Evolutionary conservation across 1,284 basidiomycete genomes (phyloP), one percentile per base, ranked within the genome.

Genomic region (Meira nashicola): DNA sequence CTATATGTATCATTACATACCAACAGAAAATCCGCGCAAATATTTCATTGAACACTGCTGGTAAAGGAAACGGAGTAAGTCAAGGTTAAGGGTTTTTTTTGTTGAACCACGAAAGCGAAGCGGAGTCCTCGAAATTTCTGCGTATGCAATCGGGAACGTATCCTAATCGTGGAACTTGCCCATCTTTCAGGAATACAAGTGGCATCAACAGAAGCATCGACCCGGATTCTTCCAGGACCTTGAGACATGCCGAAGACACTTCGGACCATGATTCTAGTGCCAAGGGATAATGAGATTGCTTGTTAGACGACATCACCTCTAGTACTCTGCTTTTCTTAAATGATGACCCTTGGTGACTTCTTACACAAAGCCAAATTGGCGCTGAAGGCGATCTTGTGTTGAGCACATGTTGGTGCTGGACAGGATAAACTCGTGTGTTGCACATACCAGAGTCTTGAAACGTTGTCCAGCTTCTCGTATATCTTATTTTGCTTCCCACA

Each of bases 31-130:
- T 12, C 48, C 55, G 7, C 55, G 38, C 9, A 56, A 17, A 46
- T 56, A 37, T 39, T 56, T 56, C 12, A 56, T 56, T 3, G 6
- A 9, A 8, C 52, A 56, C 33, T 56, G 55, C 33, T 52, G 9
- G 40, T 56, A 56, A 17, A 55, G 55, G n/a, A 56, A 56, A 7
- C 7, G 17, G 2, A 56, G 46, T 10, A 56, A 43, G 12, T 21
- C 17, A 23, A 9, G 6, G 17, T 56, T 14, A 28, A 43, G 55
- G 2, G 6, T 7, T 15, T 2, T 10, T 4, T 55, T 25, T n/a
- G 17, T 15, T 11, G 51, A 33, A 38, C 23, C 23, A 3, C 51
- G 33, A 38, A 53, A 53, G 40, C 19, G 40, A 43, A 3, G 4
- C 40, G 4, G 40, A 6, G 4, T 43, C 40, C 19, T 43, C 40